phyloP scores from a whole-genome alignment of 495 filamentous ascomycete species.

The Margaritispora aquatica region DNA sequence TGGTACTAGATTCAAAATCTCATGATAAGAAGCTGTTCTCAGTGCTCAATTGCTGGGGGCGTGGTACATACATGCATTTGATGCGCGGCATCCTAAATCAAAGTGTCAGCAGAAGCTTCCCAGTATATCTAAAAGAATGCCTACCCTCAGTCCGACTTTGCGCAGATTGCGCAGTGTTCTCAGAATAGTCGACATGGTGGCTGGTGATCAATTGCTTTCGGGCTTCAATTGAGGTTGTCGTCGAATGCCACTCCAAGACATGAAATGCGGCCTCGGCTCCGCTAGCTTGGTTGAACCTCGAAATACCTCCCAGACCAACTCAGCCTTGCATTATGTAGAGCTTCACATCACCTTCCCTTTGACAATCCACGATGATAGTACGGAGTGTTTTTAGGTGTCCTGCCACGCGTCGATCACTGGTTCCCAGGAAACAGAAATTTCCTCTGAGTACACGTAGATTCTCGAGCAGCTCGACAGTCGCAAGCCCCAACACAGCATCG shows the following conservation, averaged over 20 bases:
- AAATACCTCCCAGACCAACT: neutral
- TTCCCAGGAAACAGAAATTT: slow-evolving; percentile 13
- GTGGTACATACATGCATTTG: slow-evolving; percentile 77
- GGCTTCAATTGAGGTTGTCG: slow-evolving; percentile 11
- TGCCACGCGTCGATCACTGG: slow-evolving; percentile 18
- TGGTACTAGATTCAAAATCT: slow-evolving; percentile 13
- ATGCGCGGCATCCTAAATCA: slow-evolving; percentile 69
- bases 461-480: slow-evolving; percentile 29
- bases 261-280: slow-evolving; percentile 1
- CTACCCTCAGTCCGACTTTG: slow-evolving; percentile 81
- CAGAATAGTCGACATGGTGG: slow-evolving; percentile 79
- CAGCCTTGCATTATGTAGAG: neutral
- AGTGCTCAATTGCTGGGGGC: neutral
- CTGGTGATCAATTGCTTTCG: slow-evolving; percentile 26
- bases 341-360: too few relatives aligned
- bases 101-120: slow-evolving; percentile 13
- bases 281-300: slow-evolving; percentile 10
- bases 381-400: slow-evolving; percentile 21
- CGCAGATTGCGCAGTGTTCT: slow-evolving; percentile 83
- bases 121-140: neutral
- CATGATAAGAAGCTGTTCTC: slow-evolving; percentile 15
- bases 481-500: slow-evolving; percentile 21
- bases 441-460: slow-evolving; percentile 19
- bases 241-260: slow-evolving; percentile 10
- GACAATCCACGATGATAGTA: slow-evolving; percentile 20